These are phyloP conservation scores for Baudoinia panamericana DNA, from an alignment of 495 filamentous ascomycete species.

Conservation along the genomic window DNA sequence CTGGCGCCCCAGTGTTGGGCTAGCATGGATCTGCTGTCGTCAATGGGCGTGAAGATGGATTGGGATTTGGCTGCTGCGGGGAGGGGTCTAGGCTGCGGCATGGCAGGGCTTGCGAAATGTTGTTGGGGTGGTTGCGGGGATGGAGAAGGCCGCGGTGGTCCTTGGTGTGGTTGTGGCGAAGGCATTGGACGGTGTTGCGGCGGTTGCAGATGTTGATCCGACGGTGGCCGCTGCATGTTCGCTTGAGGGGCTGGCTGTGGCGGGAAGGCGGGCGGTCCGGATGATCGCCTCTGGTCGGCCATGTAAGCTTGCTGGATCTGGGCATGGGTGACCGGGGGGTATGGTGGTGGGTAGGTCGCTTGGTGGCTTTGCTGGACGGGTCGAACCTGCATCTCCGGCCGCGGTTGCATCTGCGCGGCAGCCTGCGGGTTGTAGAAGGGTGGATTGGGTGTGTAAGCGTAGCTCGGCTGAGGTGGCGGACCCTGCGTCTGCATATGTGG, in stretches of 20 bases:
- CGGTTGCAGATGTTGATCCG: conserved; percentile 29
- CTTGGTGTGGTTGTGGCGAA: conserved; percentile 19
- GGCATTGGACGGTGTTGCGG: conserved; percentile 36
- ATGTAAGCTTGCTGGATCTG: conserved; percentile 50
- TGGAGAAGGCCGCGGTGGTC: conserved; percentile 4
- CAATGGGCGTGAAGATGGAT: conserved; percentile 95
- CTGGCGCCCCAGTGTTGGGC: conserved; percentile 65
- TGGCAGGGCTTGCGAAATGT: conserved; percentile 36
- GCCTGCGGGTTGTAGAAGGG: conserved; percentile 72
- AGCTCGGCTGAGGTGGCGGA: conserved; percentile 51
- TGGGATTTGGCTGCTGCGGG: conserved; percentile 55
- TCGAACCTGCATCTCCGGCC: conserved; percentile 33
- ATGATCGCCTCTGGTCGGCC: conserved; percentile 52
- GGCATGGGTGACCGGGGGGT: conserved; percentile 31
- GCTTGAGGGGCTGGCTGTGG: conserved; percentile 32
- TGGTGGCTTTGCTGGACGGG: conserved; percentile 26
- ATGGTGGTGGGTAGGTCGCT: conserved; percentile 18
- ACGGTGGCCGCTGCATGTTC: conserved; percentile 16
- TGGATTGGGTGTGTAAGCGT: conserved; percentile 71
- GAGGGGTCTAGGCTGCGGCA: conserved; percentile 52
- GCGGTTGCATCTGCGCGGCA: conserved; percentile 30
- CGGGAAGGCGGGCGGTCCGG: conserved; percentile 46
- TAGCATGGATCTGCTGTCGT: conserved; percentile 78
- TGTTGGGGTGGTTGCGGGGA: conserved; percentile 26
- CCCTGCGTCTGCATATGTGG: conserved; percentile 46